Base-by-base conservation (phyloP, 768 basidiomycete genomes). In the Boletus sp. region DNA sequence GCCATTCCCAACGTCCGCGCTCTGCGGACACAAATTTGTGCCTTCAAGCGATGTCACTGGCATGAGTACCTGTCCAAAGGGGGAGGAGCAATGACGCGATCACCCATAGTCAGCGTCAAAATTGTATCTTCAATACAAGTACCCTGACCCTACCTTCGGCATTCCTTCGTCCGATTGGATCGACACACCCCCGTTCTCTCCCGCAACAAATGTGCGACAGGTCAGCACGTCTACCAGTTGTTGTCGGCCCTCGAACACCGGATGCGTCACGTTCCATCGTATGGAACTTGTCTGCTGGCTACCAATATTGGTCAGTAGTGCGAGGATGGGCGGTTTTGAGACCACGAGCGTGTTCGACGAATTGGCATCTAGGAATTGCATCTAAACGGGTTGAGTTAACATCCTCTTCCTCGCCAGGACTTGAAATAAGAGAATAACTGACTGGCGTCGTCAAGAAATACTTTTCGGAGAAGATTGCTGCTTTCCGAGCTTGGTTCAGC, bases 261-360 rank as follows among this genome's bases (percentile, higher is more conserved):
- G 59, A n/a, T 70, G 66, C 5, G 73, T 74, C 37, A 83, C 74
- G 20, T 66, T 76, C 82, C 82, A 85, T 28, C 57, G 67, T 28
- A 70, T 66, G 10, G 62, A 53, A 5, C 67, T 65, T 14, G 70
- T 63, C n/a, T 73, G 71, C 46, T 65, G 57, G 50, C 65, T 74
- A 35, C 84, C 85, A 37, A 73, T 64, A 69, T 86, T 86, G 5
- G 85, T 80, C 58, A 86, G 65, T 35, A 86, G 77, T 7, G 80
- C 71, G 44, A 85, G 76, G 58, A 87, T 67, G 1, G 85, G 84
- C 0, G 78, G 76, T 61, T 86, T 86, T 39, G 75, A 83, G 36
- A 85, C 65, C 2, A 74, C 79, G 32, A 86, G 66, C 0, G 76
- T 70, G 50, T 76, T 72, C 5, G 72, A 57, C 33, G 76, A 67